Evolutionary conservation across 2,329 filamentous ascomycete species (phyloP).

Genomic region (Aspergillus sergii): DNA sequence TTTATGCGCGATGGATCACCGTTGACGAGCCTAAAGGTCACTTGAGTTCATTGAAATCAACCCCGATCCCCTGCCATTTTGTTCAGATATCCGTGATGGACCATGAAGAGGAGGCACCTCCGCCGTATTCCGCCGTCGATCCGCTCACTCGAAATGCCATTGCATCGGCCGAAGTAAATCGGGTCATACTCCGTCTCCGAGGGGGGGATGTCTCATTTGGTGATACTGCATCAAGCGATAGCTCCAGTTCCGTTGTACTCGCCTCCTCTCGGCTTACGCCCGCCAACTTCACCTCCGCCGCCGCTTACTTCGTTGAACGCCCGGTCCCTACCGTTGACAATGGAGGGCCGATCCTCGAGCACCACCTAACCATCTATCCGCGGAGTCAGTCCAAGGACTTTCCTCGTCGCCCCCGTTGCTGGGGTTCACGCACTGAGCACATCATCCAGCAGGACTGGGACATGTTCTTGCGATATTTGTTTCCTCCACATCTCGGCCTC

Average conservation of each 20-base stretch:
- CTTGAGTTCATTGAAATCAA: conserved; percentile 1
- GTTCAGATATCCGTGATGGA: conserved; percentile 30
- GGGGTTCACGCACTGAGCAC: conserved; percentile 36
- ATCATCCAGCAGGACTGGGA: conserved; percentile 48
- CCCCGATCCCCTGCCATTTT: background rate
- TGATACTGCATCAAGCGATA: conserved; percentile 17
- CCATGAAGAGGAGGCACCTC: conserved; percentile 43
- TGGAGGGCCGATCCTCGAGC: conserved; percentile 31
- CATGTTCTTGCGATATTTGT: conserved; percentile 45
- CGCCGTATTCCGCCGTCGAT: conserved; percentile 46
- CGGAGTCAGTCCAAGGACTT: conserved; percentile 46
- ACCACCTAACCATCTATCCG: conserved; percentile 44
- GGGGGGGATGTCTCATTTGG: conserved; percentile 22
- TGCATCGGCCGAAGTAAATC: conserved; percentile 16
- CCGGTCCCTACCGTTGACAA: conserved; percentile 28
- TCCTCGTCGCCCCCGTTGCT: conserved; percentile 45
- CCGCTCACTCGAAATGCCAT: conserved; percentile 31
- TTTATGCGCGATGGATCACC: conserved; percentile 21
- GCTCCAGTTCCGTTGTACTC: conserved; percentile 20
- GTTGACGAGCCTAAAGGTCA: conserved; percentile 11
- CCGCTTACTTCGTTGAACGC: conserved; percentile 43
- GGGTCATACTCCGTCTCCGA: conserved; percentile 21
- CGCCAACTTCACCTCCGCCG: conserved; percentile 39
- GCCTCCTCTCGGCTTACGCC: conserved; percentile 23
- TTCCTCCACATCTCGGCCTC: conserved; percentile 42